Base-by-base conservation (phyloP, 306 rosid genomes). In the Acacia confusa region DNA sequence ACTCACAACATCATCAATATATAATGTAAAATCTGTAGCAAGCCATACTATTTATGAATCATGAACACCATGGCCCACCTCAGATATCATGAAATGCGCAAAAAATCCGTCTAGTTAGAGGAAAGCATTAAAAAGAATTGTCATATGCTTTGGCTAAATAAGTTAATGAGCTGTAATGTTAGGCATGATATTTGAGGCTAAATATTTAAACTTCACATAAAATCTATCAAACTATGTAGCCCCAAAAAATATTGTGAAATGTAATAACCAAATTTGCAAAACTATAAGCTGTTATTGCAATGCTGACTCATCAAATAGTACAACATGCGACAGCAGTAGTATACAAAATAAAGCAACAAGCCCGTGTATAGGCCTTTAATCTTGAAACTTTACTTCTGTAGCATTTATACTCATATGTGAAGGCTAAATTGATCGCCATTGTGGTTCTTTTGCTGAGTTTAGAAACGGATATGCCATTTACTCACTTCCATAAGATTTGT, bases 351-450 rank as follows among this genome's bases (percentile, higher is more conserved):
- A 74, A 34, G 8, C 41, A 36, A 70, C 13, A 78, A 70, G 30
- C 72, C 19, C 25, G 55, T 57, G 45, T 58, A 27, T 15, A 60
- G 22, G 27, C 17, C 47, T 65, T 71, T 77, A 53, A 79, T 76
- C 48, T 27, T 65, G 53, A 25, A 75, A 34, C 68, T 79, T 68
- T 75, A 70, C 43, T 61, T 25, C 45, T 83, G 73, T 58, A 58
- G 53, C 74, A 57, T 84, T 68, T 41, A 30, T 36, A 58, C 67
- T 24, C 52, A 72, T 52, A 66, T 13, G 58, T n/a, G 66, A 22
- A 58, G 14, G 47, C 76, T 30, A 79, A 48, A 84, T 22, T 70
- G 63, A 69, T 80, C 61, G 44, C 65, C 63, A 32, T 53, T 30
- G 36, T 47, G 34, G 58, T 79, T 75, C 34, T 75, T 83, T 57